phyloP scores from a whole-genome alignment of 805 yeast genomes.

The Yamadazyma olivae region DNA sequence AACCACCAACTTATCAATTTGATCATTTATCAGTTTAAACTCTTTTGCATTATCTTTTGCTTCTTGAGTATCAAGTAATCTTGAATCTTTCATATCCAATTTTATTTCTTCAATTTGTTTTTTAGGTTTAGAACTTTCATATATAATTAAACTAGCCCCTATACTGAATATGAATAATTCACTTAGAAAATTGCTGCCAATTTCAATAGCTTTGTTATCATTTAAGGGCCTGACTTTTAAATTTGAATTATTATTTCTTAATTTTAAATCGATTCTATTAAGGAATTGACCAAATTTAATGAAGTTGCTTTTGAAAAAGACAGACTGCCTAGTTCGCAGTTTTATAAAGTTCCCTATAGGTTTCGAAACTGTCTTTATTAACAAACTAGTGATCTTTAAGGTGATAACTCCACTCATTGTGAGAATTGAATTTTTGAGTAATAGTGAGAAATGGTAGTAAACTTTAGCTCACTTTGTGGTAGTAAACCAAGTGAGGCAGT shows the following conservation, averaged over 20 bases:
- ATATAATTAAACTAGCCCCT: conserved; percentile 72
- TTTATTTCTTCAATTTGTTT: conserved; percentile 21
- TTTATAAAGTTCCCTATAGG: conserved; percentile 74
- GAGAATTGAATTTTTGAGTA: not conserved
- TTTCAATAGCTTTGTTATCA: conserved; percentile 77
- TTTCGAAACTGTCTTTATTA: conserved; percentile 72
- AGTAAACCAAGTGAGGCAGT: too few relatives aligned
- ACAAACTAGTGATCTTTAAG: conserved; percentile 65
- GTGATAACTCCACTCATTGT: conserved; percentile 72
- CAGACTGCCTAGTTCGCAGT: conserved; percentile 72
- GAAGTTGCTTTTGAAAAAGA: conserved; percentile 57
- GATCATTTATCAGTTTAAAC: not conserved
- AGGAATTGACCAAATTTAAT: conserved; percentile 68
- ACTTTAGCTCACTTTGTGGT: too few relatives aligned
- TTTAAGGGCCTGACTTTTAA: conserved; percentile 71
- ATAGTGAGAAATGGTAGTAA: not conserved
- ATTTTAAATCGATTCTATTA: conserved; percentile 60
- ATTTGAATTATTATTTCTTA: conserved; percentile 55
- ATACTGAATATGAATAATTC: conserved; percentile 77
- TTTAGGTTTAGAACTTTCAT: conserved; percentile 66
- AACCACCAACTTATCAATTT: too few relatives aligned
- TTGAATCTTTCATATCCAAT: not conserved
- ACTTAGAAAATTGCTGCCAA: conserved; percentile 75
- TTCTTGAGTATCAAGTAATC: not conserved
- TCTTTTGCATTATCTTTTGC: not conserved